Percentiles rank a stretch among this genome's conserved stretches.
phyloP scores from a whole-genome alignment of 2,329 filamentous ascomycete species.

The Trichothecium roseum region DNA sequence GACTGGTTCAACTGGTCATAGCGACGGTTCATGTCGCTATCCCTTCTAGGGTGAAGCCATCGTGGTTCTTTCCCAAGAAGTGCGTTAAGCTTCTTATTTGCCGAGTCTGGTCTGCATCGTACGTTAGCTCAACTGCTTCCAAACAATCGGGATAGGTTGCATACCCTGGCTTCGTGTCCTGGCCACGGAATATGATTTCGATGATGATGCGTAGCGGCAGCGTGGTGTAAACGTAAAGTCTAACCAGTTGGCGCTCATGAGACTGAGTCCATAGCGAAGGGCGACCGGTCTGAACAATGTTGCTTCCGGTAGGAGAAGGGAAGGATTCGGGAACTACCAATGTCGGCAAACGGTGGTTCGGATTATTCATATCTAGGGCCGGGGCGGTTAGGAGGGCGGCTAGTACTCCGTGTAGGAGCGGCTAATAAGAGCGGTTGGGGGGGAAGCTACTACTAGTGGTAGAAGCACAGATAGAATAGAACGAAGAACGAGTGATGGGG shows the following conservation, averaged over 20 bases:
- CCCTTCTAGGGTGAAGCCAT: slow-evolving; percentile 42
- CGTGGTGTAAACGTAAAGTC: slow-evolving; percentile 47
- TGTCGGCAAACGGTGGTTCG: neutral
- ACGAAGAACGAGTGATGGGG: too few species aligned
- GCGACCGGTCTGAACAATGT: slow-evolving; percentile 28
- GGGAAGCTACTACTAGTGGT: too few species aligned
- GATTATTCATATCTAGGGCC: too few species aligned
- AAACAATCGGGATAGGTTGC: slow-evolving; percentile 6
- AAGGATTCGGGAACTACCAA: neutral
- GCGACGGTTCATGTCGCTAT: slow-evolving; percentile 40
- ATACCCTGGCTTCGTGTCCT: slow-evolving; percentile 36
- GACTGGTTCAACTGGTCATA: slow-evolving; percentile 33
- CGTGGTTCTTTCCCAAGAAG: slow-evolving; percentile 49
- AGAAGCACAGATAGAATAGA: too few species aligned
- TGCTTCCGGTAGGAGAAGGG: neutral
- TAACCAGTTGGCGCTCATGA: slow-evolving; percentile 40
- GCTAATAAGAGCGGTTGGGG: too few species aligned
- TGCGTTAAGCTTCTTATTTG: slow-evolving; percentile 45
- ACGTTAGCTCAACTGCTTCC: neutral
- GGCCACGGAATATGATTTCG: slow-evolving; percentile 21
- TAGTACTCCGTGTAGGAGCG: too few species aligned
- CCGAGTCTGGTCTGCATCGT: slow-evolving; percentile 39
- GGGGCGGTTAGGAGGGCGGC: too few species aligned
- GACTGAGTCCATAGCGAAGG: slow-evolving; percentile 46
- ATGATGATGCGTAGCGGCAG: slow-evolving; percentile 40